Conservation (phyloP, 305 asterid genomes). For the Fraxinus nigra region DNA sequence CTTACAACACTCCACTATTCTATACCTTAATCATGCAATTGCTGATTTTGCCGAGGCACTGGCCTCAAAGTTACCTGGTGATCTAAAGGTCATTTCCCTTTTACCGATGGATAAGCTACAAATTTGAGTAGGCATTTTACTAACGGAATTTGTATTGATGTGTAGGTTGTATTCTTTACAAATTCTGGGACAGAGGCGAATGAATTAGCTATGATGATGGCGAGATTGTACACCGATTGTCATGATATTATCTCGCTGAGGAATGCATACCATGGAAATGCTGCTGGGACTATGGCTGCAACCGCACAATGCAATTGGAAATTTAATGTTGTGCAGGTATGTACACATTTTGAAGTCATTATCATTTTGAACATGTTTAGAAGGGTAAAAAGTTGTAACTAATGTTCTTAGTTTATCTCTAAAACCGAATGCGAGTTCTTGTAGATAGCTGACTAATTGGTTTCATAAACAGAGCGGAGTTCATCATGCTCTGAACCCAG, state of each 20-base stretch:
- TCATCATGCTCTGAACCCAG: slow-evolving; percentile 73
- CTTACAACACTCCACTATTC: slow-evolving; percentile 71
- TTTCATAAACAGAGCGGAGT: slow-evolving; percentile 52
- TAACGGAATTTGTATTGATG: not conserved
- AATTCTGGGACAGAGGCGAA: slow-evolving; percentile 77
- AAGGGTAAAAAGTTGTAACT: not conserved
- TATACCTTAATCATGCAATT: slow-evolving; percentile 71
- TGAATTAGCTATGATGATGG: slow-evolving; percentile 73
- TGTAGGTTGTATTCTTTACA: slow-evolving; percentile 63
- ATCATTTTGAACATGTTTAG: not conserved
- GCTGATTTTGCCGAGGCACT: slow-evolving; percentile 84
- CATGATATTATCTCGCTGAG: slow-evolving; percentile 60
- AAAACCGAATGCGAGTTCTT: not conserved
- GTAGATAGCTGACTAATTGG: not conserved
- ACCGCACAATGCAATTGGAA: slow-evolving; percentile 66
- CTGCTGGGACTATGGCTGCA: slow-evolving; percentile 63
- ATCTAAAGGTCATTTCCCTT: slow-evolving; percentile 51
- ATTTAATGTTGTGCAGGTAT: slow-evolving; percentile 55
- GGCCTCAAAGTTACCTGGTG: slow-evolving; percentile 66
- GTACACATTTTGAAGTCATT: not conserved
- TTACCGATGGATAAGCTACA: not conserved
- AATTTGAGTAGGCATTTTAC: not conserved
- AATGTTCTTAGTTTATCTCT: not conserved
- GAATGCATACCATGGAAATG: slow-evolving; percentile 74
- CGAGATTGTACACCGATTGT: slow-evolving; percentile 50